Evolutionary conservation across 1,284 basidiomycete genomes (phyloP).

Genomic region (Volvariella volvacea): DNA sequence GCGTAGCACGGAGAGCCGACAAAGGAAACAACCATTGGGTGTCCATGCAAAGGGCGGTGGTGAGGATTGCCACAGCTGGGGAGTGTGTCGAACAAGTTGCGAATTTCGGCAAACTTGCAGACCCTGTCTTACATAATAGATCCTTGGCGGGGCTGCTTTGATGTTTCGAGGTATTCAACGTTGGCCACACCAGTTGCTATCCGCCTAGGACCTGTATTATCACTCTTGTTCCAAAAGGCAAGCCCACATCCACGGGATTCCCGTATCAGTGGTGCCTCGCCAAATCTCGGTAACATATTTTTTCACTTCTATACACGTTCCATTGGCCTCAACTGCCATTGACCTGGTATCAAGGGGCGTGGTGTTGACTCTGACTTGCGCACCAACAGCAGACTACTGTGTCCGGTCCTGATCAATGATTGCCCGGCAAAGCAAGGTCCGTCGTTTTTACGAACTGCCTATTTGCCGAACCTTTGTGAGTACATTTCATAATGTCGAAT

Average conservation of each 20-base stretch:
- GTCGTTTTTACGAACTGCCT: slow-evolving; percentile 1
- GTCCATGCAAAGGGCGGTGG: neutral
- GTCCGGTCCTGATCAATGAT: neutral
- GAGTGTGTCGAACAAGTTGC: neutral
- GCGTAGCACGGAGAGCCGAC: slow-evolving; percentile 49
- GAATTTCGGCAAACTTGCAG: neutral
- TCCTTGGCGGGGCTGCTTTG: neutral
- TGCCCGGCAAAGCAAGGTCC: neutral
- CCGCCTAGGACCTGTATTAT: no score
- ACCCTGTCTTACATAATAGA: neutral
- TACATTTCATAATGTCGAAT: neutral
- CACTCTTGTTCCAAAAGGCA: no score
- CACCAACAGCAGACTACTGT: neutral
- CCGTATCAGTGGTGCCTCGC: no score
- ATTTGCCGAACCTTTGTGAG: slow-evolving; percentile 1
- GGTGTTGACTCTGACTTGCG: neutral
- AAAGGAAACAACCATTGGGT: slow-evolving; percentile 70
- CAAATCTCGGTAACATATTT: no score
- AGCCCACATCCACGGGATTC: no score
- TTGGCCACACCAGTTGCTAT: no score
- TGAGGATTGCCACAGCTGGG: slow-evolving; percentile 2
- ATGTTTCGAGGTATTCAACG: no score
- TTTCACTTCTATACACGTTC: no score
- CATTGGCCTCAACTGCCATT: no score
- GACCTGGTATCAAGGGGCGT: neutral